Evolutionary conservation across 495 filamentous ascomycete species (phyloP).

Genomic region (Aspergillus cavernicola): DNA sequence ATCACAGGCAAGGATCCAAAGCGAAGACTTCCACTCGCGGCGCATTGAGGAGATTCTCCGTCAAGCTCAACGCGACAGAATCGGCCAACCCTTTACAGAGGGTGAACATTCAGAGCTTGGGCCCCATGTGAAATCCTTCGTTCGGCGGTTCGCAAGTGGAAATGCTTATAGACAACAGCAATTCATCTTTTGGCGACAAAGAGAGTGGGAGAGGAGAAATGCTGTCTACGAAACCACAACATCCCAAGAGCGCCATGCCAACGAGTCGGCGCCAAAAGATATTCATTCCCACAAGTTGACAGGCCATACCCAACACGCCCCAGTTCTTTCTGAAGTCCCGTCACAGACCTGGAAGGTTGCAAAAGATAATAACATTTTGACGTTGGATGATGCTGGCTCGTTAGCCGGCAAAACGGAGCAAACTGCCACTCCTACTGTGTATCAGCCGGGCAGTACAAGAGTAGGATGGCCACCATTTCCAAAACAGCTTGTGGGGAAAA

Average conservation of each 20-base stretch:
- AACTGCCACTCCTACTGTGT: not conserved
- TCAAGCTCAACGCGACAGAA: not conserved
- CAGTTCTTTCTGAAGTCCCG: not conserved
- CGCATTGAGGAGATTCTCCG: constrained; percentile 2
- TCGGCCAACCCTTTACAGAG: not conserved
- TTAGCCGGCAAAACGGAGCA: not conserved
- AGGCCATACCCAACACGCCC: too few relatives aligned
- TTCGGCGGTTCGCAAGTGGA: not conserved
- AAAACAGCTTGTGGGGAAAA: not conserved
- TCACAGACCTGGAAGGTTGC: not conserved
- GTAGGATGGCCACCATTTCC: constrained; percentile 6
- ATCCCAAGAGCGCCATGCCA: too few relatives aligned
- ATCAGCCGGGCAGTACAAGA: not conserved
- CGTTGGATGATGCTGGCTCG: not conserved
- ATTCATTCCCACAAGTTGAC: too few relatives aligned
- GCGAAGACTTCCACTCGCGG: not conserved
- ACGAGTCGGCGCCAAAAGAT: too few relatives aligned
- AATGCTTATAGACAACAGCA: constrained; percentile 3
- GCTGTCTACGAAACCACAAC: not conserved
- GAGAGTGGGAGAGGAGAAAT: constrained; percentile 2
- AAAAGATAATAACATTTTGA: not conserved
- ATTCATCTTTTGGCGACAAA: constrained; percentile 3
- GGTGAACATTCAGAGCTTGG: not conserved
- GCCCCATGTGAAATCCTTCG: not conserved
- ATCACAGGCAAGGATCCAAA: not conserved